Base-by-base conservation (phyloP, 345 rosid genomes). In the Ceriops tagal region DNA sequence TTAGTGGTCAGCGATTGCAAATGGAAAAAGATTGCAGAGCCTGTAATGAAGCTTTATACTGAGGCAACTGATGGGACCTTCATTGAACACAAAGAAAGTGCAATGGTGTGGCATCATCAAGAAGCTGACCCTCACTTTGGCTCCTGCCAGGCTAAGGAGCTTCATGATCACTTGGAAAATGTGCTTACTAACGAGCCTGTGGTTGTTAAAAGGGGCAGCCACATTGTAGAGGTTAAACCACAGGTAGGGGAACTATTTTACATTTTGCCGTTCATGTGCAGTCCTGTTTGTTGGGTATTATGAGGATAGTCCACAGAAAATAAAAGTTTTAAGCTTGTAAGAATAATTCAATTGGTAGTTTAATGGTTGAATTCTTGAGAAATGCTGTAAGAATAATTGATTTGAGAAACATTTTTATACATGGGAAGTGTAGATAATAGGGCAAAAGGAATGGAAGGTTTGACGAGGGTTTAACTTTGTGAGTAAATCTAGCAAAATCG, bases 191-290 rank as follows among this genome's bases (percentile, higher is more conserved):
- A 89, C 43, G 96, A 92, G 76, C 97, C 96, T 7, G 96, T 92
- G 51, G 88, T 86, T 73, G 97, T 89, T 68, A 92, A 85, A 78
- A 84, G 87, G 64, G 96, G 97, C 66, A 91, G 83, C 53, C 76
- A 85, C 58, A 92, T 92, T 31, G 96, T 92, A 51, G 97, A 92
- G 83, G 92, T 88, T 53, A 92, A 89, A 73, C 97, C 96, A n/a
- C 97, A 92, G 97, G 97, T 89, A 81, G 60, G 37, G 19, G 37
- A 47, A 4, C 43, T 11, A 43, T 13, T 39, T 43, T 43, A 43
- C 49, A 43, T 43, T 43, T 2, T 43, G 49, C 49, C 3, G 49
- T 13, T 39, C 4, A 43, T 13, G 18, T 11, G 49, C 49, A 11
- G 18, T 43, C 49, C 1, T 43, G 49, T 43, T 43, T 43, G 49